Evolutionary conservation across 2,329 filamentous ascomycete genomes (phyloP), one percentile per base, ranked within the genome.

Genomic region (Penicillium expansum): DNA sequence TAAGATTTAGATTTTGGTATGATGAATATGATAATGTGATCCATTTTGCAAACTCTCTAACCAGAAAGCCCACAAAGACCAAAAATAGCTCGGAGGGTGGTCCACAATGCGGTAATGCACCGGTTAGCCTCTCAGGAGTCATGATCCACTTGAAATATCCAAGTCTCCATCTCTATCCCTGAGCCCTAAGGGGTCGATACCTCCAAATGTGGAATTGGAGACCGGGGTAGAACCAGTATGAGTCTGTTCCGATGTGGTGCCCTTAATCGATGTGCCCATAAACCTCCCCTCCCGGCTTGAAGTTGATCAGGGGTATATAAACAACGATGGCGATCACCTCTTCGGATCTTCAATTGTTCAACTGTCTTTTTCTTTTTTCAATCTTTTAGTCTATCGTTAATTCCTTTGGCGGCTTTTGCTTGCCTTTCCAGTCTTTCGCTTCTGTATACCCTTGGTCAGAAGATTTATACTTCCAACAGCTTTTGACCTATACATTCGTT

Each of bases 241-340:
- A 42, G 33, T 38, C 29, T 44, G 48, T 44, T 42, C 51, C 52
- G 32, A 54, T 44, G 32, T 41, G 48, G 47, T 59, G 29, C 57
- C 57, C 50, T 50, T 48, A 49, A 43, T 43, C 41, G 48, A 43
- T 41, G 5, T 48, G 7, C 13, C 51, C 22, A 42, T 29, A 41
- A 37, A 35, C 22, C 42, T 51, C 18, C 51, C 22, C 42, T 51
- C 18, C 51, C 47, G 52, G 42, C 24, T 48, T 24, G 37, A 8
- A 29, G 50, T 48, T 43, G 43, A 56, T 64, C 65, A 71, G 71
- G 69, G 70, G 66, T 73, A 71, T 73, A 73, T 73, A 73, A 70
- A 68, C 58, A 64, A 61, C 41, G 41, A 44, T 39, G 60, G 63
- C 62, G 62, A 60, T 69, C 65, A 62, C 57, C 57, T 57, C 57